A percentile compares a stretch with the other conserved stretches of the same genome.
These are phyloP conservation scores for Akanthomyces dipterigenus DNA, from an alignment of 2,329 filamentous ascomycete genomes.

Conservation along the genomic window DNA sequence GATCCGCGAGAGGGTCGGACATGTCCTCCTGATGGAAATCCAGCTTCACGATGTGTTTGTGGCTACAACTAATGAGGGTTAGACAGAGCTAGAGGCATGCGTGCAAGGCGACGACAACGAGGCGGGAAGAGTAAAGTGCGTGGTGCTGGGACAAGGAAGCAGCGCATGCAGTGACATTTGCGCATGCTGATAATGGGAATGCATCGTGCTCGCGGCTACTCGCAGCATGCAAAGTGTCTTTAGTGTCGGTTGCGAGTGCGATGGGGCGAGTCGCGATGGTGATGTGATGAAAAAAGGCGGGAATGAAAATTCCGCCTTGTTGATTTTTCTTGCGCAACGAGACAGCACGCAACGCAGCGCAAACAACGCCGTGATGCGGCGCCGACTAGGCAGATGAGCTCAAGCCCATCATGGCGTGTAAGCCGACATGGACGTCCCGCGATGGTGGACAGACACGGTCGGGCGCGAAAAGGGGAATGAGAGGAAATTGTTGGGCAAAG, in stretches of 20 bases:
- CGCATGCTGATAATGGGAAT: not conserved
- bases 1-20: conserved; percentile 26
- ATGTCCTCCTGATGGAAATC: conserved; percentile 2
- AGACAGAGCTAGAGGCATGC: not conserved
- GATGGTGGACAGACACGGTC: not conserved
- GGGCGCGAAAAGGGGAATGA: not conserved
- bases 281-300: not conserved
- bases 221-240: not conserved
- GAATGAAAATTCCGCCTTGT: not conserved
- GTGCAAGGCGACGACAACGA: not conserved
- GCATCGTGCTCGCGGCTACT: not conserved
- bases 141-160: not conserved
- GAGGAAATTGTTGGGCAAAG: not conserved
- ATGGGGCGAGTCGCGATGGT: conserved; percentile 4
- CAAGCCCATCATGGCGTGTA: not conserved
- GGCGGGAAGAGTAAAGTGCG: not conserved
- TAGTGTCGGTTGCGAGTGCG: conserved; percentile 7
- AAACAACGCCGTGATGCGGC: not conserved
- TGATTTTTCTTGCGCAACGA: not conserved
- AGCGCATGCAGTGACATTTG: not conserved
- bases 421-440: not conserved
- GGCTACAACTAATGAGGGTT: conserved; percentile 4
- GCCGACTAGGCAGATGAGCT: not conserved
- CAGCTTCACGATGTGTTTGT: conserved; percentile 6
- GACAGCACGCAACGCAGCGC: not conserved